Evolutionary conservation across 495 filamentous ascomycete genomes (phyloP), one percentile per base, ranked within the genome.

Genomic region (Cryomyces minteri): DNA sequence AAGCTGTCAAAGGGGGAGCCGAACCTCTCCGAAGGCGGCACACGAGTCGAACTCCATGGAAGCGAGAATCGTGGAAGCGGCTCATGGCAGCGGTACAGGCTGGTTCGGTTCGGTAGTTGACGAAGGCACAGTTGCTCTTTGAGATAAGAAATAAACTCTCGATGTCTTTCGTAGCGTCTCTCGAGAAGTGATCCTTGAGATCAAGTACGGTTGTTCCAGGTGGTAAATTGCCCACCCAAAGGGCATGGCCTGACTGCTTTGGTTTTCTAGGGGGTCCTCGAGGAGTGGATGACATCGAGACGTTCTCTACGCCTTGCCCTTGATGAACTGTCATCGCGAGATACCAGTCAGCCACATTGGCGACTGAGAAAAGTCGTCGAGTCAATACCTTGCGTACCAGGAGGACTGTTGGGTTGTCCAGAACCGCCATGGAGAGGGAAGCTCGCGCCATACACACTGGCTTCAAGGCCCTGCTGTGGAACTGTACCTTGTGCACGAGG

Each of bases 101-200:
- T 9, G 62, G 64, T 50, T 93, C 90, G 39, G 82, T 83, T 49
- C 77, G 80, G 56, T 94, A 98, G 56, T 98, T 98, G 55, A 94
- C 84, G 67, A 98, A 98, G 0, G 88, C 90, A 56, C 90, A 98
- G 54, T 94, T 95, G 61, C 86, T 95, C 59, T 94, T 96, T 4
- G 90, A 90, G 30, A 98, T 98, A 28, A 95, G 67, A 51, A 94
- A 94, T 25, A 96, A 71, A 37, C 86, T 94, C 60, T 94, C 83
- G 33, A 98, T 74, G 18, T 87, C 82, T 40, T 68, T 61, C 0
- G 71, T 77, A 0, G 84, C 79, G 47, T 88, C 86, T 47, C 71
- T 76, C 29, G 85, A 93, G 45, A 95, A 93, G 57, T 95, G 80
- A 50, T 93, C 80, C 47, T 94, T 93, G 12, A 98, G 66, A 47